These are phyloP conservation scores for Geotrichum citri-aurantii DNA, from an alignment of 1,139 yeast species.

Conservation along the genomic window DNA sequence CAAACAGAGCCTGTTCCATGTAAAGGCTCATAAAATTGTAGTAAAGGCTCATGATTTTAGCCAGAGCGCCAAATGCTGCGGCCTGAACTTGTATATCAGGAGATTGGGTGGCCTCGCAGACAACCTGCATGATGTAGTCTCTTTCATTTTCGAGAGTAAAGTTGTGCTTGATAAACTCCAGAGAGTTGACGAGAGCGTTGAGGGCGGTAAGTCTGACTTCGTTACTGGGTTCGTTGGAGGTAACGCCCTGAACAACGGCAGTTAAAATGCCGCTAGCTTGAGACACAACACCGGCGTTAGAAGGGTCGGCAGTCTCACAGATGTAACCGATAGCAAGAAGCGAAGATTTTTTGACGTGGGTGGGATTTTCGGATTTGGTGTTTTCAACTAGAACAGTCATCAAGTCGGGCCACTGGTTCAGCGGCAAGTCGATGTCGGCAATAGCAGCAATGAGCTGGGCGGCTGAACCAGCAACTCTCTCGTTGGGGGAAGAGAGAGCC, in stretches of 20 bases:
- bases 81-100: constrained; percentile 78
- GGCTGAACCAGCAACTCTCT: constrained; percentile 78
- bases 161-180: constrained; percentile 81
- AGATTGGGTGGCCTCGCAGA: constrained; percentile 96
- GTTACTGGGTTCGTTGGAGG: constrained; percentile 65
- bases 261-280: constrained; percentile 91
- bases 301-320: constrained; percentile 90
- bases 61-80: constrained; percentile 92
- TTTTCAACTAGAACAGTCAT: constrained; percentile 78
- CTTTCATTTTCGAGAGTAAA: constrained; percentile 93
- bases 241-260: constrained; percentile 96
- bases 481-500: constrained; percentile 61
- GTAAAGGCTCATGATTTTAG: constrained; percentile 85
- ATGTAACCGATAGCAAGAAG: constrained; percentile 88
- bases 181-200: constrained; percentile 83
- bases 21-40: constrained; percentile 86
- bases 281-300: constrained; percentile 67
- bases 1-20: constrained; percentile 95
- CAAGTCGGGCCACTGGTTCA: constrained; percentile 81
- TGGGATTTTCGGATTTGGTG: constrained; percentile 73
- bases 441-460: constrained; percentile 96
- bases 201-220: constrained; percentile 84
- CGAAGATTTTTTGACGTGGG: constrained; percentile 77
- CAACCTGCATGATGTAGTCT: constrained; percentile 96
- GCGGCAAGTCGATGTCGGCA: constrained; percentile 89